Evolutionary conservation across 2,329 filamentous ascomycete genomes (phyloP).

Genomic region (Magnaporthales sp.): DNA sequence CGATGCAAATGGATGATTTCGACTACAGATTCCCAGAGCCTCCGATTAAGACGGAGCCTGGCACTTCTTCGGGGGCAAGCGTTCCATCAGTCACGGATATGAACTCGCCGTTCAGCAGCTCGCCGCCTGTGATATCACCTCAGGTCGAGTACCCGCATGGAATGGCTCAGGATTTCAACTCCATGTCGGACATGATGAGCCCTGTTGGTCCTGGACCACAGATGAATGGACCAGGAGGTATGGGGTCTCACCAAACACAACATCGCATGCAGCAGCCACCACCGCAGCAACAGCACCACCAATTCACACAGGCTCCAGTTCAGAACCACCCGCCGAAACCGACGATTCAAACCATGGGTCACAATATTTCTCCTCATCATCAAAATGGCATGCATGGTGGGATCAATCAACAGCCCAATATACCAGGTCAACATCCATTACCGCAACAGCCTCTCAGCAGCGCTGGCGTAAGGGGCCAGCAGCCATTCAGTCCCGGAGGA

Average conservation of each 20-base stretch:
- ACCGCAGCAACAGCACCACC: constrained; percentile 19
- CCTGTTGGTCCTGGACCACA: constrained; percentile 29
- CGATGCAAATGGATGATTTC: constrained; percentile 34
- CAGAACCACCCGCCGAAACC: constrained; percentile 21
- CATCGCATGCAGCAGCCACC: constrained; percentile 7
- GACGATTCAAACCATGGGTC: constrained; percentile 20
- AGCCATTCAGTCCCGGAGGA: constrained; percentile 5
- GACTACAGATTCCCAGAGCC: constrained; percentile 36
- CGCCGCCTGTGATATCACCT: constrained; percentile 45
- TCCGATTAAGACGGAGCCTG: constrained; percentile 25
- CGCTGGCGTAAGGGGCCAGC: constrained; percentile 8
- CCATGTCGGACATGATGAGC: constrained; percentile 47
- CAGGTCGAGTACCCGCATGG: constrained; percentile 37
- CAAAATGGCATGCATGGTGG: constrained; percentile 2
- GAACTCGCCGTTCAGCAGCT: constrained; percentile 41
- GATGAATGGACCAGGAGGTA: constrained; percentile 13
- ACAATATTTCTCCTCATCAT: constrained; percentile 7
- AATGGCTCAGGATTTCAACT: constrained; percentile 32
- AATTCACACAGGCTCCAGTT: constrained; percentile 16
- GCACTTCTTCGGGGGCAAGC: constrained; percentile 23
- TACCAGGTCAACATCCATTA: constrained; percentile 15
- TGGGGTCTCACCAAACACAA: constrained; percentile 9
- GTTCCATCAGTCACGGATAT: constrained; percentile 30
- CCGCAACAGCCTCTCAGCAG: constrained; percentile 7
- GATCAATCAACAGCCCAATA: constrained; percentile 6